Base-by-base conservation (phyloP, 306 rosid species). In the Rosa rugosa region DNA sequence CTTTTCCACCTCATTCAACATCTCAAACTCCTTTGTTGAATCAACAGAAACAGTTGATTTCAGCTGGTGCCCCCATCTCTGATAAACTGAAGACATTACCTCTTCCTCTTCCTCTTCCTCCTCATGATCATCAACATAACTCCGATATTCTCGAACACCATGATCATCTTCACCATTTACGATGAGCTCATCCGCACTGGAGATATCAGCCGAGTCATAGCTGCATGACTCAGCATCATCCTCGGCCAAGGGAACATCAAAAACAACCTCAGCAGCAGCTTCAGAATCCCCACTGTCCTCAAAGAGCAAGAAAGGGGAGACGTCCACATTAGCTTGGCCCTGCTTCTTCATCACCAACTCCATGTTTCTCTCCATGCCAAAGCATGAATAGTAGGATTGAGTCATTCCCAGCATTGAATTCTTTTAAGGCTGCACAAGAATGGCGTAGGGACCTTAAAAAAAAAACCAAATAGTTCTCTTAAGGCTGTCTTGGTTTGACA, bases 261-360 rank as follows among this genome's bases (percentile, higher is more conserved):
- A 42, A 47, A 65, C 70, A 65, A 36, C 70, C 70, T 36, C 70
- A 65, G 22, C 2, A 50, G 51, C 54, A 25, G 44, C 85, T 64
- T 95, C 98, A 11, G 99, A 95, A 76, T 95, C 99, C 4, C 97
- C 99, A 1, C 84, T 81, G 1, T 88, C 97, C 85, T 95, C 99
- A 51, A 91, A 84, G 27, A 78, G 86, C 44, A 87, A 74, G 84
- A 79, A 84, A 18, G 85, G 81, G 64, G 94, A 89, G 3, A 85
- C 78, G 50, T 90, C 90, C 57, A 57, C 64, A 57, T 57, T 57
- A 57, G 34, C 64, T 23, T 66, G 45, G 13, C 23, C 53, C 20
- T 59, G 60, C 54, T 80, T 51, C 66, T 9, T 54, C 79, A 66
- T 76, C 75, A 42, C 25, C 27, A 40, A 1, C 47, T 40, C 49